A percentile compares a stretch with the other conserved stretches of the same genome.
These are phyloP conservation scores for Cutaneotrichosporon sp. DNA, from an alignment of 1,284 basidiomycete species.

Conservation along the genomic window DNA sequence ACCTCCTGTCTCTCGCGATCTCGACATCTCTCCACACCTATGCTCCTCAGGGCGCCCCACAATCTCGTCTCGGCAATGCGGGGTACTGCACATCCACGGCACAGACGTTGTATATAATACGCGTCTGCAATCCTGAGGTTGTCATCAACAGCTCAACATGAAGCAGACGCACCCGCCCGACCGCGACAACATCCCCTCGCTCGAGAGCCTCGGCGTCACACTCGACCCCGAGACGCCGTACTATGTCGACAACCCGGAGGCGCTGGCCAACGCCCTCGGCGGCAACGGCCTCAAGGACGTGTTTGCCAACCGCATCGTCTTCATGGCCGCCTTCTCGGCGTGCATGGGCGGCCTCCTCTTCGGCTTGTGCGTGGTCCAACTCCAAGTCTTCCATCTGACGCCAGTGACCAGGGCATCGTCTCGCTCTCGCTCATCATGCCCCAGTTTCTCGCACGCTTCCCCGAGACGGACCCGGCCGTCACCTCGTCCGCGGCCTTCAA, in stretches of 20 bases:
- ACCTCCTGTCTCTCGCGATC: no score
- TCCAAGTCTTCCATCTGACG: no score
- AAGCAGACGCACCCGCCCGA: no score
- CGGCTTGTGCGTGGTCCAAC: no score
- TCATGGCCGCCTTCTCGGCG: constrained; percentile 21
- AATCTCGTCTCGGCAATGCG: no score
- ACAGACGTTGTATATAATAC: no score
- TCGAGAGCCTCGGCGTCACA: constrained; percentile 9
- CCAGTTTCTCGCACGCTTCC: constrained; percentile 39
- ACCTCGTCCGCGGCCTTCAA: constrained; percentile 27
- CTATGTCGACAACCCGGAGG: constrained; percentile 10
- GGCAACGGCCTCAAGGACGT: constrained; percentile 24
- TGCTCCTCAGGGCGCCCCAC: no score
- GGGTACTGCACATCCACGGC: no score
- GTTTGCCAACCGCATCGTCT: constrained; percentile 23
- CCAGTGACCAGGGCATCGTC: constrained; percentile 43
- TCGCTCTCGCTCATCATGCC: constrained; percentile 40
- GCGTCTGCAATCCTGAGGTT: no score
- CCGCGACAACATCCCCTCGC: no score
- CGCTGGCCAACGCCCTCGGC: constrained; percentile 14
- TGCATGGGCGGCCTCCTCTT: constrained; percentile 35
- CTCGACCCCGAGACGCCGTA: constrained; percentile 9
- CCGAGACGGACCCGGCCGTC: constrained; percentile 30
- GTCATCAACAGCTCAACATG: no score
- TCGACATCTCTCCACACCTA: no score